Base-by-base conservation (phyloP, 441 rosid genomes). In the Euphorbia corollata region DNA sequence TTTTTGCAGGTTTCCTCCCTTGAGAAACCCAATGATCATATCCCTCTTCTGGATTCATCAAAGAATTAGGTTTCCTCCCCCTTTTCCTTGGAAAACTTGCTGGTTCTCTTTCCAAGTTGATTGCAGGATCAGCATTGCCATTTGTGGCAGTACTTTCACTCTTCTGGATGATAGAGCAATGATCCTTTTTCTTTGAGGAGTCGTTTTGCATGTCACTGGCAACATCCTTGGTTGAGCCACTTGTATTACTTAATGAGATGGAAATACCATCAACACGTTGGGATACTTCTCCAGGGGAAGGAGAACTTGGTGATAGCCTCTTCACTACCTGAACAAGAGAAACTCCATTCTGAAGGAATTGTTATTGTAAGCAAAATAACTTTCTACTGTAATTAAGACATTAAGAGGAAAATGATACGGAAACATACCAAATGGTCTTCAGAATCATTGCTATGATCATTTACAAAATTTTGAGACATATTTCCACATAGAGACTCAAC, bases 1-100 rank as follows among this genome's bases (percentile, higher is more conserved):
- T 74, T 55, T 73, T 78, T 32, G 71, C 38, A 47, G 71, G 58
- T 75, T 79, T 80, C 70, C 71, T 83, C 66, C 73, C 76, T 36
- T 65, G 56, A 38, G 39, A 48, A 61, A 73, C 51, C 92, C 85
- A 69, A 67, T 78, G 86, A 68, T 82, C 83, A 76, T 86, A 83
- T 61, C 88, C 88, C 79, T 89, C 92, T 65, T 78, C 90, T 30
- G 90, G 82, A 72, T 83, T 84, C 77, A 87, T 81, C 80, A 83
- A 79, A 53, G 90, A 77, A 76, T 83, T 91, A 27, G 87, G 96
- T 79, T 77, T 87, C 71, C 85, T 47, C 24, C 82, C 84, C 77
- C 92, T 85, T 79, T 73, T 89, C 80, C 67, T 83, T n/a, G 77
- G 69, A 61, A 72, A 50, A 13, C 69, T 79, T 61, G 74, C 80